phyloP scores from a whole-genome alignment of 441 rosid genomes.

The Geranium incanum region DNA sequence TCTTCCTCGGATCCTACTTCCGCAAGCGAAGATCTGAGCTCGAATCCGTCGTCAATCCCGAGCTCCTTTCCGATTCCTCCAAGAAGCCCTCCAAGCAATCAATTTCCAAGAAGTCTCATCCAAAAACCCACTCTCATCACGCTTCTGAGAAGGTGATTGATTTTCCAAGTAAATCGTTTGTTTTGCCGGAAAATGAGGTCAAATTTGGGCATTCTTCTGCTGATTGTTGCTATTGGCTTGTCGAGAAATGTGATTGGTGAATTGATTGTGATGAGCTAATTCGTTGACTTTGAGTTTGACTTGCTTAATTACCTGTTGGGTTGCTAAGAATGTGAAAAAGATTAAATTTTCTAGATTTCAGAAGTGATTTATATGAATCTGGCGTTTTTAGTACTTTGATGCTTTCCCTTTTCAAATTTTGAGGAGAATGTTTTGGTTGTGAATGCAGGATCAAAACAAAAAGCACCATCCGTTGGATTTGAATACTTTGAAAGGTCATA shows the following conservation, averaged over 20 bases:
- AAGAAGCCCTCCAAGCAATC: slow-evolving; percentile 45
- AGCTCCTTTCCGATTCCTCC: slow-evolving; percentile 41
- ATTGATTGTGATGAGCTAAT: background rate
- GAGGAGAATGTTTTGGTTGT: slow-evolving; percentile 8
- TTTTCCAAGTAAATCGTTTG: background rate
- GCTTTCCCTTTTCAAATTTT: slow-evolving; percentile 1
- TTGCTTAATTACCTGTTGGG: background rate
- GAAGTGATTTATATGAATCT: slow-evolving; percentile 1
- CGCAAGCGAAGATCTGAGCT: slow-evolving; percentile 71
- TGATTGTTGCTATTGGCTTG: background rate
- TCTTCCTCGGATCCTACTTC: slow-evolving; percentile 72
- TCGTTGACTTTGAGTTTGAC: background rate
- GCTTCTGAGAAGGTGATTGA: slow-evolving; percentile 57
- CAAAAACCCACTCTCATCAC: slow-evolving; percentile 56
- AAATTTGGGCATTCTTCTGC: background rate
- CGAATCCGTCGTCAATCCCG: slow-evolving; percentile 54
- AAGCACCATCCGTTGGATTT: slow-evolving; percentile 84
- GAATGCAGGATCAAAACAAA: slow-evolving; percentile 61
- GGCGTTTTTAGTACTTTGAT: slow-evolving; percentile 8
- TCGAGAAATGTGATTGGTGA: background rate
- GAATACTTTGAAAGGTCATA: slow-evolving; percentile 94
- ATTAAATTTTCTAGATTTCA: background rate
- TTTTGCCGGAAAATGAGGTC: background rate
- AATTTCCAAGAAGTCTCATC: slow-evolving; percentile 45
- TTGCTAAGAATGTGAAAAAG: background rate